These are phyloP conservation scores for Huntiella savannae DNA, from an alignment of 2,329 filamentous ascomycete species.

Conservation along the genomic window DNA sequence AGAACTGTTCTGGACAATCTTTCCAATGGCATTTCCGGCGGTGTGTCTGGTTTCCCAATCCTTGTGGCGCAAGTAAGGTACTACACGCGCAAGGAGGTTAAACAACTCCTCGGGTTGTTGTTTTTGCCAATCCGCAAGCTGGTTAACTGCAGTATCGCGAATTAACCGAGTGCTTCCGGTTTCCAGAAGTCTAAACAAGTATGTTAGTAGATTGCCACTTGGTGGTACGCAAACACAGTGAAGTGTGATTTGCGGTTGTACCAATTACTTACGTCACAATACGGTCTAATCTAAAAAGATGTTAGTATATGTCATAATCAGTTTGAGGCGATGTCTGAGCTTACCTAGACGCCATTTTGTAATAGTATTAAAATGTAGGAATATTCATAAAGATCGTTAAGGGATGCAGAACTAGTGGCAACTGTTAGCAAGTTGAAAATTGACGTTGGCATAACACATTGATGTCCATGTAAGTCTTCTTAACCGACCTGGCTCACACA, in stretches of 20 bases:
- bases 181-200: slow-evolving; percentile 37
- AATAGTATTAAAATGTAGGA: slow-evolving; percentile 14
- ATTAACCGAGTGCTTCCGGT: slow-evolving; percentile 93
- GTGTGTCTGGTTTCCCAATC: slow-evolving; percentile 95
- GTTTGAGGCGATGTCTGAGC: slow-evolving; percentile 11
- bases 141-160: slow-evolving; percentile 88
- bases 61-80: slow-evolving; percentile 88
- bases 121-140: slow-evolving; percentile 94
- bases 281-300: slow-evolving; percentile 49
- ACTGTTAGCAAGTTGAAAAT: too few relatives aligned
- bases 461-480: not conserved
- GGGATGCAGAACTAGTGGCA: not conserved
- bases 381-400: slow-evolving; percentile 8
- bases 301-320: slow-evolving; percentile 4
- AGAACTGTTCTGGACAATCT: slow-evolving; percentile 78
- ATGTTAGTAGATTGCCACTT: not conserved
- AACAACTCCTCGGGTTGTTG: slow-evolving; percentile 95
- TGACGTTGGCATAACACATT: not conserved
- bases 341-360: slow-evolving; percentile 39
- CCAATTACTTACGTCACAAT: slow-evolving; percentile 57
- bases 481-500: too few relatives aligned
- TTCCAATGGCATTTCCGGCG: slow-evolving; percentile 81
- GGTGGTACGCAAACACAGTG: too few relatives aligned
- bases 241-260: too few relatives aligned
- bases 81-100: slow-evolving; percentile 77